A percentile compares a stretch with the other conserved stretches of the same genome.
Conservation (phyloP, 345 rosid genomes). For the Barbarea vulgaris region DNA sequence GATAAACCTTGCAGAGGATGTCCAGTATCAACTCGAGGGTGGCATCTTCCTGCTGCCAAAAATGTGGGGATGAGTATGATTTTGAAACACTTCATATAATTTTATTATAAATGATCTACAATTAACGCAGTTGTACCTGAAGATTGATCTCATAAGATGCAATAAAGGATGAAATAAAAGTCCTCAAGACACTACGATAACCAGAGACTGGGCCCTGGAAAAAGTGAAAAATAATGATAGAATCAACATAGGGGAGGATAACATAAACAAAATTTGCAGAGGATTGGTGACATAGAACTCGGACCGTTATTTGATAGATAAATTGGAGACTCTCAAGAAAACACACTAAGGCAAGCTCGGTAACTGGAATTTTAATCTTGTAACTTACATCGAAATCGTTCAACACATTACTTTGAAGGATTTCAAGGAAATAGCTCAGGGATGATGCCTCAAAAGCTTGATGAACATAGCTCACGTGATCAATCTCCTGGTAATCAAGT, state of each 20-base stretch:
- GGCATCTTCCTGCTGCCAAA: slow-evolving; percentile 67
- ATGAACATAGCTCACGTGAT: slow-evolving; percentile 78
- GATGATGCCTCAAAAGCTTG: slow-evolving; percentile 90
- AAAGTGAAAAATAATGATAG: slow-evolving; percentile 23
- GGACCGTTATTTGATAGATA: slow-evolving; percentile 5
- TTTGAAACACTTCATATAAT: slow-evolving; percentile 13
- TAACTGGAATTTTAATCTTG: slow-evolving; percentile 13
- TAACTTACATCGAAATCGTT: slow-evolving; percentile 75
- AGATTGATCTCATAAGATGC: slow-evolving; percentile 90
- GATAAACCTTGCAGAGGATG: slow-evolving; percentile 84
- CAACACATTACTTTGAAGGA: slow-evolving; percentile 69
- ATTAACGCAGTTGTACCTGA: slow-evolving; percentile 55
- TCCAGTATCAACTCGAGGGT: slow-evolving; percentile 76
- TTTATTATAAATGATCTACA: not conserved
- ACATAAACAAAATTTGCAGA: slow-evolving; percentile 19
- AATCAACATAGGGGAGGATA: slow-evolving; percentile 10
- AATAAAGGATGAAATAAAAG: slow-evolving; percentile 86
- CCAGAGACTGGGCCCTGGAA: slow-evolving; percentile 76
- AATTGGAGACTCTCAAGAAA: slow-evolving; percentile 17
- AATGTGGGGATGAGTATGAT: slow-evolving; percentile 22
- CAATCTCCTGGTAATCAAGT: slow-evolving; percentile 66
- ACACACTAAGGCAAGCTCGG: slow-evolving; percentile 21
- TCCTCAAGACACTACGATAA: slow-evolving; percentile 83
- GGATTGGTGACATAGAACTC: slow-evolving; percentile 1
- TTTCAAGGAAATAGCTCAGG: slow-evolving; percentile 64